A percentile compares a stretch with the other conserved stretches of the same genome.
Evolutionary conservation across 306 rosid species (phyloP).

Genomic region (Medicago truncatula): MtrunA17r5.0-ANR NC_053044.1:35273501-35274000

Average conservation of each 20-base stretch:
- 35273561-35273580: not conserved
- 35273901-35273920: too few species aligned
- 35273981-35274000: too few species aligned
- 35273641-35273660: constrained; percentile 3
- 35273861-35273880: not conserved
- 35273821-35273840: constrained; percentile 12
- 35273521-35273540: too few species aligned
- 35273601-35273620: not conserved
- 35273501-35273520: too few species aligned
- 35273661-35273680: constrained; percentile 35
- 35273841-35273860: constrained; percentile 11
- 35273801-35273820: constrained; percentile 7
- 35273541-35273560: too few species aligned
- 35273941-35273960: too few species aligned
- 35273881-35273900: constrained; percentile 21
- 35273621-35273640: constrained; percentile 33
- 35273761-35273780: constrained; percentile 19
- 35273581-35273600: not conserved
- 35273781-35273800: constrained; percentile 13
- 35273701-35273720: constrained; percentile 34
- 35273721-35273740: constrained; percentile 29
- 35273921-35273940: too few species aligned
- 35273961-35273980: too few species aligned
- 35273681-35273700: not conserved
- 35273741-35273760: not conserved